Evolutionary conservation across 352 stramenopile genomes (phyloP), one percentile per base, ranked within the genome.

Genomic region (Pythium utonaiense): DNA sequence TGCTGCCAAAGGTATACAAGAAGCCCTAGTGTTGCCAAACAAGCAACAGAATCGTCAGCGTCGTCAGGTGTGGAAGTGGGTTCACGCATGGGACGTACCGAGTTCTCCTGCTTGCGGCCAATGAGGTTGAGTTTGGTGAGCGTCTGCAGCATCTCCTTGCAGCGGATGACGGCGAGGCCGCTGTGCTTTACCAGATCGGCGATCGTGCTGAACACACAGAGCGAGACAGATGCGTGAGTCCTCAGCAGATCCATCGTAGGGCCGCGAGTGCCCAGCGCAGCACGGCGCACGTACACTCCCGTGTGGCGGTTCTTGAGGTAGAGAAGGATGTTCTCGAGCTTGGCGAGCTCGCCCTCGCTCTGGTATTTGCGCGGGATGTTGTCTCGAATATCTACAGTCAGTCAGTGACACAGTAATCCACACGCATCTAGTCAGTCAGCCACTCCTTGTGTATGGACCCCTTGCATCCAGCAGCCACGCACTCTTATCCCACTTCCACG

Each of bases 331-430:
- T 84, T 92, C 66, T 95, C 83, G 33, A 95, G 76, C 62, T 95
- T 95, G 67, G 86, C 83, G 47, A 95, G 74, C 68, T 95, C 83
- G 0, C 74, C 65, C 8, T 79, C 69, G 53, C 69, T 87, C 61
- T 93, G 83, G 71, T 95, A 95, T 65, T 95, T 95, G 66, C 77
- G 77, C 30, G 85, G 85, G 27, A 95, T 90, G 56, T 87, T 86
- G 54, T 88, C 78, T 2, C 75, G 77, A 33, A 91, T 69, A 51
- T 88, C 84, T 93, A 48, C 14, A 42, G 21, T 42, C n/a, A 28
- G 27, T 13, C 34, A 58, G 13, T 16, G n/a, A n/a, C 22, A 31
- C 17, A 19, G 40, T 47, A 19, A 47, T 17, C 16, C 6, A 47
- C 33, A 41, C 22, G 34, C 21, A 60, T n/a, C 31, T 3, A 19